Conservation (phyloP, 208 protist species). For the Acanthamoeba polyphaga region DNA sequence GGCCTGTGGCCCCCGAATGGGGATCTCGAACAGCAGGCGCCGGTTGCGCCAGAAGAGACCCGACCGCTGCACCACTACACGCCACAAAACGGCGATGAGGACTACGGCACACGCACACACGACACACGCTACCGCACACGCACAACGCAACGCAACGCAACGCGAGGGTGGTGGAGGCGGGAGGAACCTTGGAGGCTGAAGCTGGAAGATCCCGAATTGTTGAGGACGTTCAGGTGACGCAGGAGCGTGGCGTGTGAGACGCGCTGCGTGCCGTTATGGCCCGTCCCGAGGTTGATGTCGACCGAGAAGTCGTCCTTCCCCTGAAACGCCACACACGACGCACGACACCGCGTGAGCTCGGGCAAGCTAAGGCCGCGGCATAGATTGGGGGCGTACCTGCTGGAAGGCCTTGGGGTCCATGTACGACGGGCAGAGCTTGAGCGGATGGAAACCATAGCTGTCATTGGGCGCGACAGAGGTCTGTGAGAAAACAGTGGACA, state of each 20-base stretch:
- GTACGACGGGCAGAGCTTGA: background rate
- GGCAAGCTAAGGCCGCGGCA: no score
- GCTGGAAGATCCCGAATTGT: background rate
- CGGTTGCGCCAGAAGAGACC: constrained; percentile 8
- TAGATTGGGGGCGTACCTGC: background rate
- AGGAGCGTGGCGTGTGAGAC: background rate
- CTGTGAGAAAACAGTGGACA: background rate
- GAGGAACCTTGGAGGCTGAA: background rate
- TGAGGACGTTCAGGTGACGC: background rate
- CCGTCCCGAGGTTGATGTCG: background rate
- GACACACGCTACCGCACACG: no score
- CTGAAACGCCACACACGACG: background rate
- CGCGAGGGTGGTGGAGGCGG: no score
- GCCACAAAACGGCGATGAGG: no score
- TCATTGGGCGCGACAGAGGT: background rate
- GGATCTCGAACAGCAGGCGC: background rate
- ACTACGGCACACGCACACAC: no score
- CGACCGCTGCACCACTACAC: constrained; percentile 24
- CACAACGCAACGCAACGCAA: background rate
- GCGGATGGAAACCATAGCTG: constrained; percentile 4
- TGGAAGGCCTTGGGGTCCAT: background rate
- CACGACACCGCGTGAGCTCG: no score
- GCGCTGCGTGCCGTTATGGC: background rate
- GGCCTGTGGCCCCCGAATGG: background rate
- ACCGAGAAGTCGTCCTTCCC: background rate